Evolutionary conservation across 2,329 filamentous ascomycete genomes (phyloP).

Genomic region (Penicillium brasilianum): DNA sequence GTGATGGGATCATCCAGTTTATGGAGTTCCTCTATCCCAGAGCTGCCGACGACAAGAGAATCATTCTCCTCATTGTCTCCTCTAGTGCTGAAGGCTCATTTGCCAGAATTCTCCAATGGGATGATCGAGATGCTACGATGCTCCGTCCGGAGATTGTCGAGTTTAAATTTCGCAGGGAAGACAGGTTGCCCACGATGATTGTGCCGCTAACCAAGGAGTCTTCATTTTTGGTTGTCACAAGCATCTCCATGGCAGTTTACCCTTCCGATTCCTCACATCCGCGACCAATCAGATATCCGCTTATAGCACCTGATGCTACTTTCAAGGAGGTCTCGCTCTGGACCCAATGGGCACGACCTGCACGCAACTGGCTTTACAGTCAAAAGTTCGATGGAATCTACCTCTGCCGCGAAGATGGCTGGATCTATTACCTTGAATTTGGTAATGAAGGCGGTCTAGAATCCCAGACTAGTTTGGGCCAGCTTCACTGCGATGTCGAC

Average conservation of each 20-base stretch:
- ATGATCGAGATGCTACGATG: conserved; percentile 46
- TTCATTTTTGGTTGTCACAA: conserved; percentile 72
- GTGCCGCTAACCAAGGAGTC: conserved; percentile 74
- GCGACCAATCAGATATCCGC: conserved; percentile 37
- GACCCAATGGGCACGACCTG: conserved; percentile 83
- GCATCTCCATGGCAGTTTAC: conserved; percentile 59
- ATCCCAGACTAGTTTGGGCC: conserved; percentile 64
- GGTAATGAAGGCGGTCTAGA: conserved; percentile 61
- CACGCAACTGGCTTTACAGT: conserved; percentile 67
- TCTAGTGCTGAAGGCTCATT: conserved; percentile 51
- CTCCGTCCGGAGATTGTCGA: conserved; percentile 35
- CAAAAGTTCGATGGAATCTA: conserved; percentile 78
- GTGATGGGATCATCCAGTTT: conserved; percentile 78
- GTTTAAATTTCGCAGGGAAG: conserved; percentile 40
- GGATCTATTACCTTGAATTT: conserved; percentile 74
- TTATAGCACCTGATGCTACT: conserved; percentile 35
- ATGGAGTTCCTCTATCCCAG: conserved; percentile 83
- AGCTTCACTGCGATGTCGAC: conserved; percentile 75
- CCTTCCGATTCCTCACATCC: conserved; percentile 45
- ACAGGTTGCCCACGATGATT: conserved; percentile 68
- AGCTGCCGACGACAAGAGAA: conserved; percentile 67
- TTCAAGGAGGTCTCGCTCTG: conserved; percentile 62
- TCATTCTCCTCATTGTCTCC: conserved; percentile 75
- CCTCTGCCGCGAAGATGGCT: conserved; percentile 84
- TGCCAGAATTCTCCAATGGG: conserved; percentile 59